These are phyloP conservation scores for Exidia glandulosa DNA, from an alignment of 768 basidiomycete species.

Conservation along the genomic window DNA sequence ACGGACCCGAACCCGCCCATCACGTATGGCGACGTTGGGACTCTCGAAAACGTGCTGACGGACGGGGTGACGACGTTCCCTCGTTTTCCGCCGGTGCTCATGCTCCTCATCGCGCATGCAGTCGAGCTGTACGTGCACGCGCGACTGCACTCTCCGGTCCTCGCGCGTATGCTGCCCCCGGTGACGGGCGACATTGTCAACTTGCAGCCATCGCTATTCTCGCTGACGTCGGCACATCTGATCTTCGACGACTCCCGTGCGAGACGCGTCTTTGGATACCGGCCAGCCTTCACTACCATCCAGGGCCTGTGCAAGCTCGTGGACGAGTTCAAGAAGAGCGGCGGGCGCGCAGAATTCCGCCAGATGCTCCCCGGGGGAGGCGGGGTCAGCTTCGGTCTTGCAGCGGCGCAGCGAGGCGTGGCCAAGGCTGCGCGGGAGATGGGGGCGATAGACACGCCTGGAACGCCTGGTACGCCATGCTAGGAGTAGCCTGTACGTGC, in stretches of 20 bases:
- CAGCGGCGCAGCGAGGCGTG: constrained; percentile 18
- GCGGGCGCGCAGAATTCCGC: constrained; percentile 26
- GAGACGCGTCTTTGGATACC: constrained; percentile 52
- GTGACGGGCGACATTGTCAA: constrained; percentile 41
- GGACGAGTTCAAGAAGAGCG: constrained; percentile 33
- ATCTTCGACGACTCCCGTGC: constrained; percentile 58
- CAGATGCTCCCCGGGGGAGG: constrained; percentile 33
- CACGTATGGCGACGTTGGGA: constrained; percentile 54
- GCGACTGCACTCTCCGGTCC: constrained; percentile 18
- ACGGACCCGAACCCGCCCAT: constrained; percentile 53
- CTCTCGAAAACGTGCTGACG: constrained; percentile 40
- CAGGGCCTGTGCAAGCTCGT: constrained; percentile 48
- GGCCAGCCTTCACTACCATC: constrained; percentile 44
- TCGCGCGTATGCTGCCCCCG: constrained; percentile 26
- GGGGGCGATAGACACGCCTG: no score
- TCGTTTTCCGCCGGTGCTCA: constrained; percentile 44
- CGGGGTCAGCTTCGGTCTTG: constrained; percentile 26
- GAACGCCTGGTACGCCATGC: no score
- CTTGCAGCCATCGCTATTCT: constrained; percentile 50
- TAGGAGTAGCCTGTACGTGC: no score
- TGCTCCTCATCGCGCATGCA: constrained; percentile 49
- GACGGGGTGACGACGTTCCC: constrained; percentile 47
- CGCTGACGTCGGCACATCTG: constrained; percentile 42
- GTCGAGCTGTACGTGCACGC: constrained; percentile 46
- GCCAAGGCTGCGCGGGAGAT: constrained; percentile 17